Base-by-base conservation (phyloP, 768 basidiomycete genomes). In the Boletus insuetus region DNA sequence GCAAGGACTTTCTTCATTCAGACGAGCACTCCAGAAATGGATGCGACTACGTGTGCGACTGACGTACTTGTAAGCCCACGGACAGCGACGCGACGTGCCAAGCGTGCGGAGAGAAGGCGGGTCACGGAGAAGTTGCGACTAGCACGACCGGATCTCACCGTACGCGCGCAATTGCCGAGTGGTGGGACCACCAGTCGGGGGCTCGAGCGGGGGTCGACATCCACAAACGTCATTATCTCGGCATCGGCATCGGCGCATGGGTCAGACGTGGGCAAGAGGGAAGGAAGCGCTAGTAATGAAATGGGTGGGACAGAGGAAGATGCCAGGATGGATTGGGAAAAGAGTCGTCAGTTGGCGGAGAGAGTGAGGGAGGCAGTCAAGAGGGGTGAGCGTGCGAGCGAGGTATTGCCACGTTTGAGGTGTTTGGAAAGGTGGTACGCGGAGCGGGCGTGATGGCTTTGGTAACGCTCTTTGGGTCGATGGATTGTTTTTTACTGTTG, bases 81-180 rank as follows among this genome's bases (percentile, higher is more conserved):
- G 44, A 66, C 52, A 4, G 64, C 54, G 24, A 55, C 55, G 37
- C 64, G 64, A 16, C 62, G 59, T 14, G 55, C 58, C 0, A 54
- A 55, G 41, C 64, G 62, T 2, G 64, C 62, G 4, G 55, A 66
- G 42, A 58, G 66, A 38, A 58, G 54, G 22, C 56, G 50, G 34
- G 66, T 64, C 39, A 75, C 75, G 1, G 75, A 79, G 37, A 75
- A 74, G 34, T 66, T 83, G 16, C 73, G 75, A 5, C 63, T 60
- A 14, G 79, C 78, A 12, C 74, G 76, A 26, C 82, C 81, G 3
- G 73, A 78, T 50, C 70, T 75, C 9, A 74, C 77, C 2, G 63
- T 64, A 8, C 61, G 70, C 3, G 44, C 46, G 6, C 72, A 68
- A 48, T 61, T 67, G 11, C 67, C 68, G 14, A 63, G 57, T 46